phyloP scores from a whole-genome alignment of 2,329 filamentous ascomycete genomes.

The Xylaria digitata region DNA sequence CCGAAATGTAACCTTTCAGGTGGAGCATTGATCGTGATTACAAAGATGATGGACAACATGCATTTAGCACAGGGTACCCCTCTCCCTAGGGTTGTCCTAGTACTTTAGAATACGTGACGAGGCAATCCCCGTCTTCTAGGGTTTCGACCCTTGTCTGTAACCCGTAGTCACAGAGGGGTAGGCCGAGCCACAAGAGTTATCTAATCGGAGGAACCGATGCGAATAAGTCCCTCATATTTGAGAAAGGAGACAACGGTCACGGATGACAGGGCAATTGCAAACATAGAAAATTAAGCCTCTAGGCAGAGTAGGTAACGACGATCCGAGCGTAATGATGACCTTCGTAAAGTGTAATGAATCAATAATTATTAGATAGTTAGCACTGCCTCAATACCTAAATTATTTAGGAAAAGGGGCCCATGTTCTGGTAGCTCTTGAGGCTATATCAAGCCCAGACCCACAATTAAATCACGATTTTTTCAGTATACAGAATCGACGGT shows the following conservation, averaged over 20 bases:
- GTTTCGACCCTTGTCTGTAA: slow-evolving; percentile 12
- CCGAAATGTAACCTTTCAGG: slow-evolving; percentile 3
- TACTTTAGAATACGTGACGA: slow-evolving; percentile 1
- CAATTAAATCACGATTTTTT: slow-evolving; percentile 4
- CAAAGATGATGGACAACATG: slow-evolving; percentile 13
- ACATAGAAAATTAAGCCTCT: background rate
- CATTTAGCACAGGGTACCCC: slow-evolving; percentile 21
- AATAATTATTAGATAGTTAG: background rate
- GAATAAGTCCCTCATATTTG: background rate
- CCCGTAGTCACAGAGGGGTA: slow-evolving; percentile 6
- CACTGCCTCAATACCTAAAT: background rate
- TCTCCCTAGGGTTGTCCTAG: slow-evolving; percentile 6
- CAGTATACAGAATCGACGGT: background rate
- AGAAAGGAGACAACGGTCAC: background rate
- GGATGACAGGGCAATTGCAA: background rate
- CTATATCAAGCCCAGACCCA: slow-evolving; percentile 13
- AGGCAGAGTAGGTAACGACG: background rate
- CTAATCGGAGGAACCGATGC: background rate
- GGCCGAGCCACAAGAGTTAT: slow-evolving; percentile 6
- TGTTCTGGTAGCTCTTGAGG: background rate
- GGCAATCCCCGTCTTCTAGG: slow-evolving; percentile 19
- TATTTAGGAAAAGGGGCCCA: background rate
- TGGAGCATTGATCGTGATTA: slow-evolving; percentile 16
- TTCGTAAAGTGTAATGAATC: background rate
- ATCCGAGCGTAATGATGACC: background rate